Conservation (phyloP, 768 basidiomycete genomes). For the Boletus subparvulus region DNA sequence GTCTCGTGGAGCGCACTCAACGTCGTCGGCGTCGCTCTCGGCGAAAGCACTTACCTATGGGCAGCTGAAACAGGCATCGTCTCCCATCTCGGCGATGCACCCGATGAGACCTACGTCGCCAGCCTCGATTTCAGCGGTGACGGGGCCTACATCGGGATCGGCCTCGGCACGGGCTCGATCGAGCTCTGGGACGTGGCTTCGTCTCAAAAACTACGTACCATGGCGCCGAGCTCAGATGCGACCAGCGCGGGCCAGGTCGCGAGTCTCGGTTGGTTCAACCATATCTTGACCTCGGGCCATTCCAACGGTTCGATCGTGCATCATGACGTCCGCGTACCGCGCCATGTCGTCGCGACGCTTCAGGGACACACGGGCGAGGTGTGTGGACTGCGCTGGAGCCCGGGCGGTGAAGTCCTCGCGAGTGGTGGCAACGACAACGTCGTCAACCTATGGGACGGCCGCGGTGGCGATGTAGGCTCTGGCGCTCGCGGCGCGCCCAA, state of each 20-base stretch:
- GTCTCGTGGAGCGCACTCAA: conserved; percentile 87
- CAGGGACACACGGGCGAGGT: conserved; percentile 91
- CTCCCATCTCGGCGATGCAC: conserved; percentile 70
- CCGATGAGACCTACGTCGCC: conserved; percentile 73
- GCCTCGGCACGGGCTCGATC: conserved; percentile 77
- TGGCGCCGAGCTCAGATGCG: conserved; percentile 49
- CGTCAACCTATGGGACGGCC: conserved; percentile 95
- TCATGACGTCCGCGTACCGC: conserved; percentile 86
- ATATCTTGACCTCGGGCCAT: conserved; percentile 85
- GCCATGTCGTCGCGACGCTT: conserved; percentile 89
- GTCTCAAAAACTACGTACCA: conserved; percentile 80
- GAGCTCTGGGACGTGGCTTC: conserved; percentile 94
- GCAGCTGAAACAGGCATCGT: conserved; percentile 87
- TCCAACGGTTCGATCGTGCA: conserved; percentile 95
- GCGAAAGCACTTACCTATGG: conserved; percentile 89
- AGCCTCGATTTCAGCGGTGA: conserved; percentile 79
- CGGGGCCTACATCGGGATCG: conserved; percentile 79
- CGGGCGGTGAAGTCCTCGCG: conserved; percentile 86
- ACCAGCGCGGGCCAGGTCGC: conserved; percentile 63
- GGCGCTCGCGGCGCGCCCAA: conserved; percentile 63
- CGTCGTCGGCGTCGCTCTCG: conserved; percentile 86
- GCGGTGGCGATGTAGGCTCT: conserved; percentile 53
- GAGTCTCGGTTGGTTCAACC: conserved; percentile 82
- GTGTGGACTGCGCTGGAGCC: conserved; percentile 87
- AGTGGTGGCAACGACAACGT: conserved; percentile 98